Evolutionary conservation across 2,329 filamentous ascomycete species (phyloP), one percentile per base, ranked within the genome.

Genomic region (Penicillium expansum): DNA sequence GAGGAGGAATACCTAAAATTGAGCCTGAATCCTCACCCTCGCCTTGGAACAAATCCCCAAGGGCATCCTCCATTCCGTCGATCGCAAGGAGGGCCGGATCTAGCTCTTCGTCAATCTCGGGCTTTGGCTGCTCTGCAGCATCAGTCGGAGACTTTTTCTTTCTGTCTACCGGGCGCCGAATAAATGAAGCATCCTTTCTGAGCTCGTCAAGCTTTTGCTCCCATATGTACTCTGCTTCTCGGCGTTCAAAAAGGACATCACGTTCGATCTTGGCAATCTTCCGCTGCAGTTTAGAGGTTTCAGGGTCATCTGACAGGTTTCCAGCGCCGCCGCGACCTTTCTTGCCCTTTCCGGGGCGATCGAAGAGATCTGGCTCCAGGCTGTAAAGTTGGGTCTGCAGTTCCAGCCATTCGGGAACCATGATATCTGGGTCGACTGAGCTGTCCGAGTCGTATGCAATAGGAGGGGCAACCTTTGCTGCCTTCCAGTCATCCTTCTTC

Each of bases 231-330:
- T 90, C 84, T 5, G 88, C 89, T 33, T 83, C 72, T 44, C 81
- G 79, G 56, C 81, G 82, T 68, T 93, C 89, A 66, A 92, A 92
- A 3, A 93, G 76, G 16, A 91, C 80, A 68, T 93, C 90, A 27
- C 85, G 88, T 67, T 94, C 88, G 41, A 97, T 90, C 59, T 83
- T 84, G 37, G 86, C 82, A 38, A 97, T 77, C 69, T 92, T 95
- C 16, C 86, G 85, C 39, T 88, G 81, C 2, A 96, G 74, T 64
- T 86, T 90, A 10, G 82, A 82, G 42, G 86, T 78, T 59, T 84
- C 82, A 22, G 83, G 71, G 48, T 72, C 57, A 33, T 62, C 58
- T 43, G 60, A 62, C 52, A 61, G 37, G 29, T 55, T 52, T 35
- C 59, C 55, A 57, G 42, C 54, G 55, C 44, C 62, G 49, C 65